Evolutionary conservation across 352 stramenopile species (phyloP).

Genomic region (Phytophthora cajani): DNA sequence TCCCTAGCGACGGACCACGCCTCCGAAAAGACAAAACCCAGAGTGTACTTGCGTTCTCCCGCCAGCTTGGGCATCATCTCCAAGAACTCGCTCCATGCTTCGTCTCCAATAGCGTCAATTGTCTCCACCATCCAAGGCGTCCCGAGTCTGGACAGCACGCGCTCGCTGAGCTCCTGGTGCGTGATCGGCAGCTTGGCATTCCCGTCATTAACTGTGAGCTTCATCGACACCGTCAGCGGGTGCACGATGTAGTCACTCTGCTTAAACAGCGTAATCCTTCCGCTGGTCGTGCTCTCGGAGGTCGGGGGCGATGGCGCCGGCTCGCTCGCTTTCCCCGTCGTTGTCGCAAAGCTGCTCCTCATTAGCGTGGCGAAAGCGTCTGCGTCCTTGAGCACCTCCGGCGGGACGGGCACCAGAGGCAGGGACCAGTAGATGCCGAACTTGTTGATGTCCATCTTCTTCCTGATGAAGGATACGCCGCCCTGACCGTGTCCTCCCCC

Average conservation of each 20-base stretch:
- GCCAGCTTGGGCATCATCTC: conserved; percentile 75
- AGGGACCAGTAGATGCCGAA: conserved; percentile 85
- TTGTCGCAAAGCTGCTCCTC: conserved; percentile 64
- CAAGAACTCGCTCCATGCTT: conserved; percentile 75
- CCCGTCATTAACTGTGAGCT: conserved; percentile 83
- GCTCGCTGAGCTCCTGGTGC: conserved; percentile 76
- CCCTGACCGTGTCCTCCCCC: conserved; percentile 17
- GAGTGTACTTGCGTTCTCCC: conserved; percentile 76
- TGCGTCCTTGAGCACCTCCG: conserved; percentile 51
- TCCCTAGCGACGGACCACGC: conserved; percentile 84
- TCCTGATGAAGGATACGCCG: conserved; percentile 59
- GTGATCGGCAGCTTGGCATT: conserved; percentile 80
- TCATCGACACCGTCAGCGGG: conserved; percentile 79
- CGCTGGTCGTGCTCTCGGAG: not conserved
- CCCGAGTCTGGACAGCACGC: conserved; percentile 74
- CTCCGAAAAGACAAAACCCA: conserved; percentile 87
- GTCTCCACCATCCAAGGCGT: conserved; percentile 84
- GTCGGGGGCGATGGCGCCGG: conserved; percentile 15
- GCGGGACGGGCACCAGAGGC: conserved; percentile 52
- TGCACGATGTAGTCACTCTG: conserved; percentile 72
- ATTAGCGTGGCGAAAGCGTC: conserved; percentile 73
- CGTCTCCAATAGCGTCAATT: conserved; percentile 74
- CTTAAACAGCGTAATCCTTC: conserved; percentile 45
- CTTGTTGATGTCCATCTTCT: conserved; percentile 86
- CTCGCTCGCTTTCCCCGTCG: not conserved